Evolutionary conservation across 1,284 basidiomycete species (phyloP).

Genomic region (Puccinia polysora): DNA sequence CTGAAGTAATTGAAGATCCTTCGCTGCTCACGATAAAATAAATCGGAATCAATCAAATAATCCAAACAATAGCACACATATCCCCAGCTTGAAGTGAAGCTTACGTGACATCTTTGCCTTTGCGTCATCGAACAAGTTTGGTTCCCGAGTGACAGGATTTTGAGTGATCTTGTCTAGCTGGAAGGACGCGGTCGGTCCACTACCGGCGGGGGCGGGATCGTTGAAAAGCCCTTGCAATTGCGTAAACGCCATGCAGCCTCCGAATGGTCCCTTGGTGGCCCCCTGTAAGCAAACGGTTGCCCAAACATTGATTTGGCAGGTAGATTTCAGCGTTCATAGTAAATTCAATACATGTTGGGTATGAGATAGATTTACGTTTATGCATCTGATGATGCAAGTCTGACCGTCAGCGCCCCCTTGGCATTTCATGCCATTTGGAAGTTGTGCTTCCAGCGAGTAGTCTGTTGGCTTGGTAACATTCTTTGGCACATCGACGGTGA

Average conservation of each 20-base stretch:
- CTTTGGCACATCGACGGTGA: slow-evolving; percentile 16
- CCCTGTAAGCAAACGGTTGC: neutral
- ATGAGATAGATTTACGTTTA: slow-evolving; percentile 14
- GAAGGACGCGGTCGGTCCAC: slow-evolving; percentile 1
- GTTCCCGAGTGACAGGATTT: slow-evolving; percentile 28
- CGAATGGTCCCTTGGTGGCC: slow-evolving; percentile 18
- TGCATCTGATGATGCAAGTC: slow-evolving; percentile 27
- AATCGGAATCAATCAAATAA: too few species aligned
- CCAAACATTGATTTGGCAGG: neutral
- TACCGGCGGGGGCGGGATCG: slow-evolving; percentile 29
- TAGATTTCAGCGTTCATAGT: neutral
- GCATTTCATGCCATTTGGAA: slow-evolving; percentile 15
- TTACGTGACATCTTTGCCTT: slow-evolving; percentile 28
- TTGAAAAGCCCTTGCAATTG: slow-evolving; percentile 34
- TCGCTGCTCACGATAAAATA: too few species aligned
- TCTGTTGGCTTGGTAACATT: neutral
- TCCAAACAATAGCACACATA: too few species aligned
- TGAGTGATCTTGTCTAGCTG: slow-evolving; percentile 18
- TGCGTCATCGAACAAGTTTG: slow-evolving; percentile 10
- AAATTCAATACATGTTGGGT: neutral
- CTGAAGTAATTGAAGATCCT: too few species aligned
- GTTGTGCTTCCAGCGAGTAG: slow-evolving; percentile 20
- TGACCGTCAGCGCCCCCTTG: slow-evolving; percentile 27
- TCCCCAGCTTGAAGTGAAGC: neutral
- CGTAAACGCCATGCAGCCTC: slow-evolving; percentile 41